Evolutionary conservation across 2,329 filamentous ascomycete species (phyloP).

Genomic region (Plenodomus tracheiphilus): DNA sequence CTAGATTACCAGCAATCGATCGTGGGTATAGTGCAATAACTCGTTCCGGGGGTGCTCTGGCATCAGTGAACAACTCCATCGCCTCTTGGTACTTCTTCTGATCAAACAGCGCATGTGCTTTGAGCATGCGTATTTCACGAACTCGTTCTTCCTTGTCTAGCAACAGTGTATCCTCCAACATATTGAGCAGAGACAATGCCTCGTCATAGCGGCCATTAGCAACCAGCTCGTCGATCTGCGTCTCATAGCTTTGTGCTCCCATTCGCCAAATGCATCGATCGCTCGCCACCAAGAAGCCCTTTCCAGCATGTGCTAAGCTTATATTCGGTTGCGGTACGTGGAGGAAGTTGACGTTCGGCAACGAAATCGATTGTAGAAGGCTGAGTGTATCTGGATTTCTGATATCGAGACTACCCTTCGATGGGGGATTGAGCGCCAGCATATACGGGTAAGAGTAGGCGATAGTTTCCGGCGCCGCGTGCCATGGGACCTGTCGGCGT

Average conservation of each 20-base stretch:
- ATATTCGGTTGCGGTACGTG: slow-evolving; percentile 92
- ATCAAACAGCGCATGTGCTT: slow-evolving; percentile 83
- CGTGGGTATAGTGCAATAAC: slow-evolving; percentile 85
- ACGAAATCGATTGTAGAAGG: slow-evolving; percentile 80
- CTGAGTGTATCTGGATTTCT: slow-evolving; percentile 90
- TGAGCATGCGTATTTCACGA: slow-evolving; percentile 85
- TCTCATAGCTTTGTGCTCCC: slow-evolving; percentile 88
- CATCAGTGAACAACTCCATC: slow-evolving; percentile 87
- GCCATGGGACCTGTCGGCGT: slow-evolving; percentile 90
- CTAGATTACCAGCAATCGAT: slow-evolving; percentile 80
- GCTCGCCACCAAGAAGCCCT: slow-evolving; percentile 91
- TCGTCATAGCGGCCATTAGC: slow-evolving; percentile 78
- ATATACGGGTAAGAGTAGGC: slow-evolving; percentile 98
- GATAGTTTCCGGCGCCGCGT: slow-evolving; percentile 81
- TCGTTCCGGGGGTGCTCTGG: slow-evolving; percentile 84
- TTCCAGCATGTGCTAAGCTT: slow-evolving; percentile 92
- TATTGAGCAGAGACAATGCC: slow-evolving; percentile 82
- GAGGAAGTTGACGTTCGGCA: slow-evolving; percentile 80
- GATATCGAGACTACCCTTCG: slow-evolving; percentile 85
- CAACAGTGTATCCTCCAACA: slow-evolving; percentile 91
- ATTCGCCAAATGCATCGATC: slow-evolving; percentile 95
- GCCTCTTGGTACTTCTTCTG: slow-evolving; percentile 81
- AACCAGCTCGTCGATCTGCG: slow-evolving; percentile 82
- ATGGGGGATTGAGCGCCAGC: slow-evolving; percentile 78
- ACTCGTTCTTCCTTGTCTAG: slow-evolving; percentile 79